Base-by-base conservation (phyloP, 148 eudicot genomes). In the Linanthus parryae region DNA sequence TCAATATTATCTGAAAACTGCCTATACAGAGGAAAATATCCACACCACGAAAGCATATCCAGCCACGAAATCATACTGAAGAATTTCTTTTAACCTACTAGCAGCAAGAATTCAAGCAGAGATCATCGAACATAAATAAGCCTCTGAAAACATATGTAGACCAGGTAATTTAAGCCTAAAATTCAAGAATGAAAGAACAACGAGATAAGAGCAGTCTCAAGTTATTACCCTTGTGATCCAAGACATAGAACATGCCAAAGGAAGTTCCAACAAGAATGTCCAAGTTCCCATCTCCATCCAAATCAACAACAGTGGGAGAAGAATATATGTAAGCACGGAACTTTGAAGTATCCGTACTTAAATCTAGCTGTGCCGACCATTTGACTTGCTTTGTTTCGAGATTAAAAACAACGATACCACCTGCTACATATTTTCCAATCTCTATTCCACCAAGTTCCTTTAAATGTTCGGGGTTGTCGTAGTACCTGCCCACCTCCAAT, bases 211-310 rank as follows among this genome's bases (percentile, higher is more conserved):
- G 48, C 22, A 42, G 21, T 44, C 40, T 34, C 34, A 58, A 53
- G 50, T 39, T 20, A 61, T 75, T 83, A 94, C 99, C 99, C 17
- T 74, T 83, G 70, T 94, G 99, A 73, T 94, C 99, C 61, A 88
- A 67, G 54, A 82, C 81, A 59, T 94, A 94, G 70, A 94, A 78
- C 69, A 82, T 60, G 69, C 99, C 99, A 80, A 7, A 94, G 18
- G 99, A 94, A 48, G 96, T 94, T 53, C 99, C 99, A 58, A 94
- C 76, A 18, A 94, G 79, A 62, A 94, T 94, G 77, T 94, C 99
- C 68, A 94, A 62, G 54, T 84, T 71, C 63, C 99, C 99, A 66
- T 94, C 99, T 54, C 84, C 87, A 63, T 94, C 99, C 75, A 94
- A 73, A 76, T 94, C 99, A 48, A 73, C 77, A 42, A 94, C 91